Evolutionary conservation across 1,139 yeast genomes (phyloP), one percentile per base, ranked within the genome.

Genomic region (Pichiaceae sp.): DNA sequence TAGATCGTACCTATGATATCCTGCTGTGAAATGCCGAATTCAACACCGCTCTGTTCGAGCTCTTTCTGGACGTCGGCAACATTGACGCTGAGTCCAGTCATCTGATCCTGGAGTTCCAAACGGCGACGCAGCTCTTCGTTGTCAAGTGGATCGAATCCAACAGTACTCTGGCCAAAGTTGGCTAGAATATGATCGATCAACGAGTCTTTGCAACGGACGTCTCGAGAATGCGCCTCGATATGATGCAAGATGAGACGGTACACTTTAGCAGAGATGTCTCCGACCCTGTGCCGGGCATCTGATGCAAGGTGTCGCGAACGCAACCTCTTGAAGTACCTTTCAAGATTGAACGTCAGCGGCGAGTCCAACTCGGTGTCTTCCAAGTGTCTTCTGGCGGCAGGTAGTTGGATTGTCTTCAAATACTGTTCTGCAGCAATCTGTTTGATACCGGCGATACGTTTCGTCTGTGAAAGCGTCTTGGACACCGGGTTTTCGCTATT

Each of bases 281-380:
- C 98, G 33, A 87, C 61, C 41, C 89, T 69, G 34, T 81, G 77
- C 29, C 68, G 68, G 16, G 81, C 84, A 36, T 83, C 67, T 30
- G 72, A 72, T 1, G 68, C 73, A 21, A 91, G 66, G 43, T 82
- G 82, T 30, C 64, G 60, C 14, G 82, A 70, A 45, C 96, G 70
- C 49, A 79, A 68, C 32, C 73, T 62, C 48, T 86, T 80, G 40
- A 82, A 67, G 51, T 73, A 86, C 46, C 94, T 66, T 25, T 73
- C 70, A 40, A 82, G 66, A 49, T 79, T 80, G 49, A 87, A 69
- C 1, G 78, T 65, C 12, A 87, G 61, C 1, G 81, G 71, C 21
- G 36, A 42, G 16, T 23, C 33, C 19, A 36, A 41, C 12, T 37
- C 41, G 14, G 35, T 42, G 54, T 56, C 45, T 15, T 38, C 44